Base-by-base conservation (phyloP, 306 rosid species). In the Corylus heterophylla region DNA sequence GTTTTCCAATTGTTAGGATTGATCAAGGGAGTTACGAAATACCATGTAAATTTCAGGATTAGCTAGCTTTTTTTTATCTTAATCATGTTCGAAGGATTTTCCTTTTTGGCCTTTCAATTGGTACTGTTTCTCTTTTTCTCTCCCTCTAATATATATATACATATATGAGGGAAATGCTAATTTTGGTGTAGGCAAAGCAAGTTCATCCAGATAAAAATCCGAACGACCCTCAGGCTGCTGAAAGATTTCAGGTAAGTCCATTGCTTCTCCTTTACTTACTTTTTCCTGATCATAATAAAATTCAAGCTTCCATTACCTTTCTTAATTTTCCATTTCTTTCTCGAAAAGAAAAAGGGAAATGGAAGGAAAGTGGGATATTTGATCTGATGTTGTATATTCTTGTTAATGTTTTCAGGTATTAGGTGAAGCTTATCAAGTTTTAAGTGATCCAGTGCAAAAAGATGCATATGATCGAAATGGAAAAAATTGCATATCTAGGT, bases 161-260 rank as follows among this genome's bases (percentile, higher is more conserved):
- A 42, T 42, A 42, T 42, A 42, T 42, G 45, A 42, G 45, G 45
- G 45, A 42, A 42, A 42, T 42, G 49, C 10, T 66, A 55, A 37
- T 83, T 12, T 55, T 64, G 62, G 42, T 75, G 11, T 82, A 95
- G 99, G 99, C 99, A 58, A 90, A 89, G 89, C 96, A 83, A 90
- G 97, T 93, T 76, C 99, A 95, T 91, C 99, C 98, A 0, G 99
- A 95, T 85, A 90, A 92, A 83, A 95, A 91, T 83, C 93, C 87
- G 14, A 88, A 92, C 54, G 98, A 95, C 81, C 96, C 98, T 78
- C 89, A 79, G 18, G 96, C 98, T 49, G 96, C 99, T 14, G 90
- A 91, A 70, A 91, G 89, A 54, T 93, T 95, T 66, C 96, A 93
- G 92, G 93, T 71, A 85, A 66, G 78, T 86, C 59, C 74, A 44